phyloP scores from a whole-genome alignment of 495 filamentous ascomycete genomes.

The Choiromyces venosus region DNA sequence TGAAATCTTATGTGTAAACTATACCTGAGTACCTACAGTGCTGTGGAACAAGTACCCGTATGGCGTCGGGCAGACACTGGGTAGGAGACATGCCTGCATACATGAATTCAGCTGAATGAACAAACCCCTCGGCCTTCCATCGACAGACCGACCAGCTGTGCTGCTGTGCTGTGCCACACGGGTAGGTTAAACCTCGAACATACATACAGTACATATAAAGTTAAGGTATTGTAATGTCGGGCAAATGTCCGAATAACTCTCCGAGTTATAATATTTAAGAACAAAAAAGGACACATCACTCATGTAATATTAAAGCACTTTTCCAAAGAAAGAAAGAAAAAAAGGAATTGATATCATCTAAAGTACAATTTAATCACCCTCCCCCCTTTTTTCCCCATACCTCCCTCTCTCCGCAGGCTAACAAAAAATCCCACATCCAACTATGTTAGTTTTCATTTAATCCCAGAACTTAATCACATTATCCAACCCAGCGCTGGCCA shows the following conservation, averaged over 20 bases:
- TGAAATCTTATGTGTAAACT: no score
- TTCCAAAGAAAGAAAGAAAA: no score
- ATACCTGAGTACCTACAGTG: no score
- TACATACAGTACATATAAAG: background rate
- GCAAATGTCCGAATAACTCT: background rate
- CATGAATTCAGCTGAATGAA: no score
- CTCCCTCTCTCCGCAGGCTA: background rate
- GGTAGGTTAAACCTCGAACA: background rate
- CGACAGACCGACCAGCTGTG: no score
- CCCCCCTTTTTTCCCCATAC: background rate
- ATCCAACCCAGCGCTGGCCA: conserved; percentile 83
- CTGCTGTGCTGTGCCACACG: background rate
- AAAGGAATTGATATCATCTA: background rate
- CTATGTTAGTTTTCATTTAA: conserved; percentile 46
- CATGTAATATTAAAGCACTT: background rate
- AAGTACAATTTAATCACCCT: background rate
- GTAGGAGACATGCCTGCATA: no score
- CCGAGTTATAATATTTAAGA: background rate
- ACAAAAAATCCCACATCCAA: background rate
- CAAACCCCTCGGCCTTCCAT: no score
- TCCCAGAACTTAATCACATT: conserved; percentile 94
- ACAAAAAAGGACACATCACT: background rate
- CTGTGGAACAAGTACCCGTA: no score
- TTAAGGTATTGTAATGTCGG: background rate
- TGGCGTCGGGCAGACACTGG: no score